These are phyloP conservation scores for Triticum aestivum DNA, from an alignment of 176 grass and related monocot genomes.

Conservation along the genomic window DNA sequence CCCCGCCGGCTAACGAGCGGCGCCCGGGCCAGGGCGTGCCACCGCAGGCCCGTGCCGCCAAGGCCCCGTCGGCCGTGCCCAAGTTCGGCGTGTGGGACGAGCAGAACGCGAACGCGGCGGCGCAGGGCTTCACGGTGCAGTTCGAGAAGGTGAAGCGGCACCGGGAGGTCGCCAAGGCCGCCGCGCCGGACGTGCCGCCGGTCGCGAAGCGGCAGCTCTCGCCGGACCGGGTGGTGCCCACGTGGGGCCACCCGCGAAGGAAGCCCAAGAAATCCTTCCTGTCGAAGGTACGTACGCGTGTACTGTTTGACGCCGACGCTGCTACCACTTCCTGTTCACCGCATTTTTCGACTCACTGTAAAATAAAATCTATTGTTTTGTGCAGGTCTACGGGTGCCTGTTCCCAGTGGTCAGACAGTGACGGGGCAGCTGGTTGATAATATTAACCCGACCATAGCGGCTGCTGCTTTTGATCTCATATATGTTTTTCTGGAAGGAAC, in stretches of 20 bases:
- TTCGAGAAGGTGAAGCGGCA: constrained; percentile 79
- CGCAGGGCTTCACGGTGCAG: constrained; percentile 76
- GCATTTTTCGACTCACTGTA: too few relatives aligned
- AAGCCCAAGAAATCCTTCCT: constrained; percentile 46
- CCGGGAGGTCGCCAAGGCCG: constrained; percentile 46
- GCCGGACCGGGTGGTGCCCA: constrained; percentile 1
- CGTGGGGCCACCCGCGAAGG: not conserved
- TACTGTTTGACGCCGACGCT: too few relatives aligned
- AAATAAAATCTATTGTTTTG: not conserved
- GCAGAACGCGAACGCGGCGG: constrained; percentile 39
- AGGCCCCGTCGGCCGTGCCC: constrained; percentile 46
- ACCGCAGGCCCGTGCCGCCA: constrained; percentile 32
- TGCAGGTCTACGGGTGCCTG: constrained; percentile 43
- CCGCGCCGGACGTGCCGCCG: constrained; percentile 16
- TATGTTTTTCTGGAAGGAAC: not conserved
- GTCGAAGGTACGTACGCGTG: constrained; percentile 27
- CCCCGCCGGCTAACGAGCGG: constrained; percentile 13
- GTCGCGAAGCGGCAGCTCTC: not conserved
- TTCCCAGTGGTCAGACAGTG: constrained; percentile 52
- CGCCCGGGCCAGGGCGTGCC: not conserved
- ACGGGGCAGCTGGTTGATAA: not conserved
- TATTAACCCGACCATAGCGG: not conserved
- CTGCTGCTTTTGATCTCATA: not conserved
- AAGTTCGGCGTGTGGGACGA: constrained; percentile 79
- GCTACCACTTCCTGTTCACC: too few relatives aligned